Evolutionary conservation across 306 rosid genomes (phyloP), one percentile per base, ranked within the genome.

Genomic region (Sechiopsis laciniata): DNA sequence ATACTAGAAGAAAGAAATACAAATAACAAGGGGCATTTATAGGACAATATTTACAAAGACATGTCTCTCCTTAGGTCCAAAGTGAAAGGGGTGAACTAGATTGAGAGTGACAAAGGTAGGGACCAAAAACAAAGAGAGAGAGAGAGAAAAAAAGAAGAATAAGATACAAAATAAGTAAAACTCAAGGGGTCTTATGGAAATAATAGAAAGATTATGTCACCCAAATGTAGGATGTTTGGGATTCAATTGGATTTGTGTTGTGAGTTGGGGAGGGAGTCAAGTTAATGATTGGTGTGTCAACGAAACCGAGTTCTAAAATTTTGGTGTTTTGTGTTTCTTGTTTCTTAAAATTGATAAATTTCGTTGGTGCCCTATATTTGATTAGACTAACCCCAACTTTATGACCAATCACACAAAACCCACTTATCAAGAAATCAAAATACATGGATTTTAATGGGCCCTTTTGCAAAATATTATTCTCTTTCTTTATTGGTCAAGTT

Each of bases 151-250:
- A 22, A 32, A 32, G 5, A 32, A 3, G 55, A 10, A 20, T 8
- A 42, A 10, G 55, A 16, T 35, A 3, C 8, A 19, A 66, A 66
- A 66, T 45, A 17, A 42, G 3, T 10, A 42, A 40, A 66, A 66
- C n/a, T 42, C 2, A 0, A 45, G 72, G 32, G 72, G 11, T 6
- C 72, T 2, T 11, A 42, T 20, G 55, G 17, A 68, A 68, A 68
- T 46, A 68, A 22, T 20, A 12, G 56, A 68, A 68, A 68, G 55
- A 66, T 66, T 19, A 13, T 42, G 32, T 45, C 9, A 40, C n/a
- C 55, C 55, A 67, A 67, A 46, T 46, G 73, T 46, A 40, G 40
- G 37, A 68, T 45, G 73, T 68, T 68, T 68, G 37, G 56, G 73
- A 68, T 32, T 48, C 37, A 45, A 12, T 12, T 12, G 40, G 56